Evolutionary conservation across 2,329 filamentous ascomycete genomes (phyloP), one percentile per base, ranked within the genome.

Genomic region (Alternaria novae-zelandiae): DNA sequence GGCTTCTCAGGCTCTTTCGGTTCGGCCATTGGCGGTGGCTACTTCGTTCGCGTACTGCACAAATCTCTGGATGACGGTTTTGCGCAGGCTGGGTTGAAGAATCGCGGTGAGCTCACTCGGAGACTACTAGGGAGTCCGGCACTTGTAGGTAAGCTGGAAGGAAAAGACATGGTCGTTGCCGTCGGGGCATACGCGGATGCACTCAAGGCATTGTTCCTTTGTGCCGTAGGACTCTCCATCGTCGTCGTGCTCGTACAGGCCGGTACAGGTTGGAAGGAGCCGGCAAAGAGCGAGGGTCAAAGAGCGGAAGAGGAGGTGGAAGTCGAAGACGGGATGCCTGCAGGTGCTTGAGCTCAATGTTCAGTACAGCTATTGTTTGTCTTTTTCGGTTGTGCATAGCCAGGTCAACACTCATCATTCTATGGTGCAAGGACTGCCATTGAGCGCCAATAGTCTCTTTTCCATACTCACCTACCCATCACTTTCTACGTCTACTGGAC

Each of bases 1-100:
- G 91, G 91, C 6, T 94, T 96, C 67, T 91, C 91, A 0, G 92
- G 92, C 13, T 91, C 89, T 55, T 96, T 96, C 70, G 92, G 93
- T 3, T 91, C 90, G 1, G 88, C 92, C 0, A 90, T 95, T 51
- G 91, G 92, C 3, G 92, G 93, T 3, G 93, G 93, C 0, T 83
- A 92, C 57, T 95, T 94, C 74, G 84, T 86, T 44, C 86, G 91
- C 6, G 83, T 88, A 2, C 79, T 95, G 30, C 82, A 85, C 49
- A 79, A 70, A 3, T 82, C 83, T 0, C 82, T 95, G 2, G 82
- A 84, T n/a, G 71, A 79, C 0, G 87, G 88, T 0, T 93, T 93
- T 67, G 75, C 78, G 5, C 74, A 84, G 6, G 79, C 78, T 7
- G 82, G 78, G 64, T 45, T 82, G 61, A 64, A 81, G 63, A 68